Base-by-base conservation (phyloP, 768 basidiomycete genomes). In the Agrocybe praecox region DNA sequence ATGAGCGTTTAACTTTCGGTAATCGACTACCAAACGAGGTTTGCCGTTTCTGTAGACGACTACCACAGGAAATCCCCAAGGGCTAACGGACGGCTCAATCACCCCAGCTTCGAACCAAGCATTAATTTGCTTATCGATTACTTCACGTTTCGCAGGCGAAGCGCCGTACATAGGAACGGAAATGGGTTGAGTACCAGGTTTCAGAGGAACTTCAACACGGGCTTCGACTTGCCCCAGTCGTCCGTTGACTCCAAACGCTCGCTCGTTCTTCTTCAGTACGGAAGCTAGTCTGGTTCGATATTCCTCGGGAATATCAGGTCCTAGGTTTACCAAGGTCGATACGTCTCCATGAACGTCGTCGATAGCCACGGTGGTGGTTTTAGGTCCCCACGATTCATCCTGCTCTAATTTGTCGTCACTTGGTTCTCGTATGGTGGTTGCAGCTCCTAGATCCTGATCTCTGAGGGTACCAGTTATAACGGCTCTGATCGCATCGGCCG, bases 31-130 rank as follows among this genome's bases (percentile, higher is more conserved):
- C 42, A 79, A 59, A 0, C 72, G 60, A 0, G 75, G 71, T 53
- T 78, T 78, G 0, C 61, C 59, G 36, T 77, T 76, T 0, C 71
- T 56, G 51, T 76, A 79, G 0, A 72, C 72, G 6, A 78, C 72
- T 9, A 72, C 57, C 1, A 67, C 66, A 0, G 69, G 72, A 0
- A 63, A 65, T 0, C 53, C 69, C 71, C 72, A 81, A 0, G 75
- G 77, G 53, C 76, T 77, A 2, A 54, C 52, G 0, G 76, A 78
- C 0, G 68, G 69, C 52, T 80, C 75, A 11, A 80, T 77, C 0
- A 80, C 72, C 2, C 67, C 69, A 0, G n/a, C n/a, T n/a, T n/a
- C n/a, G n/a, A n/a, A n/a, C n/a, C n/a, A n/a, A n/a, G n/a, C n/a
- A n/a, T n/a, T n/a, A n/a, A n/a, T n/a, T n/a, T n/a, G n/a, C n/a